Percentiles rank a stretch among this genome's conserved stretches.
Conservation (phyloP, 768 basidiomycete genomes). For the Hypholoma sublateritium region DNA sequence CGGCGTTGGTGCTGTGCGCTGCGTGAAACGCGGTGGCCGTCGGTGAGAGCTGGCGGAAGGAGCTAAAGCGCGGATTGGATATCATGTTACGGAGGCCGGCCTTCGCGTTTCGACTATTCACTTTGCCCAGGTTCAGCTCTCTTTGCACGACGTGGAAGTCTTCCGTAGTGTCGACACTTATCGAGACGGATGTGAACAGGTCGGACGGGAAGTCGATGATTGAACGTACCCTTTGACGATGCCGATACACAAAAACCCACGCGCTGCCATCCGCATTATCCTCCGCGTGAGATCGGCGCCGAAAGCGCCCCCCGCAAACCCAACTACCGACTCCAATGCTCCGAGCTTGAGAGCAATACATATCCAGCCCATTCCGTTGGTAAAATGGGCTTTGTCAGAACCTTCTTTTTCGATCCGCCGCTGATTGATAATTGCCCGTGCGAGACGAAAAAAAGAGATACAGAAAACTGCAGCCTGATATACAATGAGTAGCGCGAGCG, state of each 20-base stretch:
- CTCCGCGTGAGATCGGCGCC: slow-evolving; percentile 54
- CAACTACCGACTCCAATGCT: slow-evolving; percentile 61
- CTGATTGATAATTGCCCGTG: slow-evolving; percentile 48
- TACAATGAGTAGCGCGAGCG: slow-evolving; percentile 56
- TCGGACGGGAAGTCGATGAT: background rate
- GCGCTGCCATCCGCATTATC: slow-evolving; percentile 51
- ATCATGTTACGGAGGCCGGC: slow-evolving; percentile 48
- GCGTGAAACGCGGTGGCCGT: slow-evolving; percentile 39
- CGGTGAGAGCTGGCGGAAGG: slow-evolving; percentile 55
- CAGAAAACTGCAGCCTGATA: slow-evolving; percentile 61
- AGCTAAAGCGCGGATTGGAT: slow-evolving; percentile 53
- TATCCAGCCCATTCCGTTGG: slow-evolving; percentile 69
- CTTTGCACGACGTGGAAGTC: slow-evolving; percentile 47
- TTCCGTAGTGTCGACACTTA: slow-evolving; percentile 52
- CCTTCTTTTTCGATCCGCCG: slow-evolving; percentile 48
- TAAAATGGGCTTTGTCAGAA: slow-evolving; percentile 45
- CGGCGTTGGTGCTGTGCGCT: slow-evolving; percentile 24
- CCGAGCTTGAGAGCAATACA: slow-evolving; percentile 60
- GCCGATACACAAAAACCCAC: slow-evolving; percentile 60
- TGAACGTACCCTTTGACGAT: slow-evolving; percentile 62
- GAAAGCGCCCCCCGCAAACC: slow-evolving; percentile 59
- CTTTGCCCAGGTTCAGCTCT: slow-evolving; percentile 31
- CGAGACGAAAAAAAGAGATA: slow-evolving; percentile 59
- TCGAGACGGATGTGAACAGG: background rate
- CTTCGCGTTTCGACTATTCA: slow-evolving; percentile 17